Base-by-base conservation (phyloP, 345 rosid species). In the Microcos paniculata region DNA sequence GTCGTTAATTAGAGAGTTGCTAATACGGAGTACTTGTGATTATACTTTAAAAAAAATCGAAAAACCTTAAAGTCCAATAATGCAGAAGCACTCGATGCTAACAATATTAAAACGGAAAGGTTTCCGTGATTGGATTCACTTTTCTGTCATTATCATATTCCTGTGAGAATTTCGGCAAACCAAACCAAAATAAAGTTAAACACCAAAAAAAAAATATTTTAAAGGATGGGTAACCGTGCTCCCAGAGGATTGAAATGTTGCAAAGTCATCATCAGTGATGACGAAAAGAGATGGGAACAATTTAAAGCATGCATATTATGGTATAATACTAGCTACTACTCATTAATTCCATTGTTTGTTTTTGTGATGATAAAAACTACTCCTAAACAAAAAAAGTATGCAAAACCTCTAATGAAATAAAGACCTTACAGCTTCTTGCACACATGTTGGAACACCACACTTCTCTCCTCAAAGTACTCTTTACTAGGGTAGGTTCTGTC, bases 131-230 rank as follows among this genome's bases (percentile, higher is more conserved):
- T 49, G 23, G 59, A 9, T 69, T 58, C 35, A 58, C 35, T 58
- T 30, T 38, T 15, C 15, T 69, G 58, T 69, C 72, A 49, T 69
- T 49, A 48, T 69, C 72, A 49, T 42, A 49, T 69, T 69, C 58
- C 58, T 49, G 14, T 49, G 10, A 30, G 42, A 10, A 68, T 45
- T 24, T 40, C 69, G 28, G 46, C 42, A 61, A 61, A 61, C 63
- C 40, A 59, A 59, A 28, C 69, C n/a, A 35, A n/a, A n/a, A 35
- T 35, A 63, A 38, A 63, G 69, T 63, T 38, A 38, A 38, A 15
- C 45, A 8, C 10, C 45, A 42, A 42, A 42, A 42, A 42, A n/a
- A 63, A 35, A 35, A 1, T 35, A 35, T n/a, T n/a, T n/a, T 0
- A 10, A 63, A 35, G 49, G 18, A 63, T 14, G 18, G 49, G 28